phyloP scores from a whole-genome alignment of 129 eudicot genomes.

The Ambrosia trifida region DNA sequence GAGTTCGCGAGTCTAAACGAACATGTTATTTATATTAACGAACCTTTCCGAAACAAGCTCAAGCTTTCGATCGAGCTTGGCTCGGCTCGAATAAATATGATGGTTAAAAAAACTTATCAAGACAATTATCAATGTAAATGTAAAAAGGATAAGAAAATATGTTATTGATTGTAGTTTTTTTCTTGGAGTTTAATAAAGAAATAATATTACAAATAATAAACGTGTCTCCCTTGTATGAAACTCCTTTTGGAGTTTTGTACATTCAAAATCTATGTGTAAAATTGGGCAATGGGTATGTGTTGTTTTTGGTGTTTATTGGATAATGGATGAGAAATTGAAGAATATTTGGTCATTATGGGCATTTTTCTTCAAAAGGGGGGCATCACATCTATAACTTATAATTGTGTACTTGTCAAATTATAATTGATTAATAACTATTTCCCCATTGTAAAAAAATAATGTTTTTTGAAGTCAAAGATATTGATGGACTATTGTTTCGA shows the following conservation, averaged over 20 bases:
- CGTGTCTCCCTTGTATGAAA: conserved; percentile 20
- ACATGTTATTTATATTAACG: too few species aligned
- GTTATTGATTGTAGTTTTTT: too few species aligned
- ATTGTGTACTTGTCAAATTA: conserved; percentile 42
- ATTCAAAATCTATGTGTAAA: conserved; percentile 23
- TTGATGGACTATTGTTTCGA: conserved; percentile 20
- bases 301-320: conserved; percentile 41
- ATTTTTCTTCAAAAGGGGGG: conserved; percentile 34
- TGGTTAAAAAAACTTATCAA: background rate
- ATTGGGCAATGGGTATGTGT: conserved; percentile 22
- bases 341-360: conserved; percentile 38
- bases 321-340: conserved; percentile 37
- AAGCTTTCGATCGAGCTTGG: too few species aligned
- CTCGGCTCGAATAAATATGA: too few species aligned
- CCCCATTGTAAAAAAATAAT: background rate
- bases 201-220: background rate
- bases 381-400: conserved; percentile 34
- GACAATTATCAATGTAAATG: background rate
- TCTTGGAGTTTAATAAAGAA: background rate
- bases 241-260: conserved; percentile 27
- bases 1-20: too few species aligned
- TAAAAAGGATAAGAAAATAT: too few species aligned
- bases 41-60: too few species aligned
- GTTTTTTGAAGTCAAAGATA: conserved; percentile 13
- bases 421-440: conserved; percentile 29